Evolutionary conservation across 2,329 filamentous ascomycete genomes (phyloP), one percentile per base, ranked within the genome.

Genomic region (Bipolaris oryzae): DNA sequence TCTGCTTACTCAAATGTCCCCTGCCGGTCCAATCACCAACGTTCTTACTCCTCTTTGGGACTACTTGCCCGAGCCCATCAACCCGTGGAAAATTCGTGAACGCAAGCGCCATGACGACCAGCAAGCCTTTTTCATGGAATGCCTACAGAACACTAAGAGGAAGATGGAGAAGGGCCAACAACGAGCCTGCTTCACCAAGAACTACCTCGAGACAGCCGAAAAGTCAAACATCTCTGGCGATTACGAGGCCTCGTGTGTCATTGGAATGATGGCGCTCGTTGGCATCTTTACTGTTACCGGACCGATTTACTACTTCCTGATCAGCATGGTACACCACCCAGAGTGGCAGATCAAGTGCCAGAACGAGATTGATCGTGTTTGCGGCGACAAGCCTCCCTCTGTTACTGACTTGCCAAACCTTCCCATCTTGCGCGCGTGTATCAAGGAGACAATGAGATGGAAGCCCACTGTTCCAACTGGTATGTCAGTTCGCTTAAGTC

Each of bases 21-120:
- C 83, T 0, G 82, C 83, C 23, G 83, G 83, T 0, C 82, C 83
- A 1, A 81, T 85, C 60, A 85, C 82, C n/a, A 85, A 85, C 57
- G 78, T 84, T 3, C 50, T 85, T 38, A 84, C 82, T 3, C 82
- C 82, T 4, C 75, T 85, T 0, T 84, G 82, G 82, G 77, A 84
- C 55, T 70, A 60, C 52, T 66, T 85, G 1, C 82, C 82, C 1
- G 71, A 75, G 54, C 60, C 70, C 13, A 74, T 84, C 43, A 84
- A 84, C 61, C 82, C 82, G 0, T 85, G 82, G 82, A 84, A 84
- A 69, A 74, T 73, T 13, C 79, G 80, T 6, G 82, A 85, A 66
- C 77, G 75, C 38, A 82, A 81, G 66, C 78, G 82, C 18, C 82
- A 84, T 61, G 82, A 84, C 42, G 78, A 80, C 35, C 82, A 85